Percentiles rank a stretch among this genome's conserved stretches.
These are phyloP conservation scores for Suillus hirtellus DNA, from an alignment of 768 basidiomycete species.

Conservation along the genomic window DNA sequence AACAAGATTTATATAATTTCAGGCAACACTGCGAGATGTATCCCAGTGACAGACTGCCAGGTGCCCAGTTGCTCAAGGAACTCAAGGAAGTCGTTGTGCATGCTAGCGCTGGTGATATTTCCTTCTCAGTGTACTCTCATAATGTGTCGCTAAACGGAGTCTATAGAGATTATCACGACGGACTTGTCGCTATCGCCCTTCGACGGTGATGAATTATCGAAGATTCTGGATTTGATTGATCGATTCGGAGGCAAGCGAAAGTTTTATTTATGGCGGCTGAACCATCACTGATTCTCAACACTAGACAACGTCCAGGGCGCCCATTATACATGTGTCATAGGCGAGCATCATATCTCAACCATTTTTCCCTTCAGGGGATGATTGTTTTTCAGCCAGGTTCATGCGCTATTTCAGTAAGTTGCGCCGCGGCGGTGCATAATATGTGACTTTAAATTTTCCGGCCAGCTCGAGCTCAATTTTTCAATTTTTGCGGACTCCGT, in stretches of 20 bases:
- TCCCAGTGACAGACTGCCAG: not conserved
- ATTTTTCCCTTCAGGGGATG: not conserved
- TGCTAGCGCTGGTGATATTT: constrained; percentile 24
- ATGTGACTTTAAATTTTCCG: not conserved
- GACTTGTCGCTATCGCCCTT: constrained; percentile 12
- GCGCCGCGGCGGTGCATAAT: not conserved
- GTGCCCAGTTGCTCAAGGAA: not conserved
- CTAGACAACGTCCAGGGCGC: constrained; percentile 3
- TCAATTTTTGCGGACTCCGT: constrained; percentile 49
- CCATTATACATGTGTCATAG: constrained; percentile 9
- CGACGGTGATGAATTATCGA: constrained; percentile 9
- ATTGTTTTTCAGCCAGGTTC: constrained; percentile 36
- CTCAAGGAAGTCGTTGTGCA: constrained; percentile 8
- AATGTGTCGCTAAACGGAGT: constrained; percentile 19
- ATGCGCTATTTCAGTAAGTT: constrained; percentile 46
- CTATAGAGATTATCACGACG: constrained; percentile 13
- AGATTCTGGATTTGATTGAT: constrained; percentile 12
- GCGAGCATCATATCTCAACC: not conserved
- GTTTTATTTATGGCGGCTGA: not conserved
- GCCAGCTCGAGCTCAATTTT: constrained; percentile 35
- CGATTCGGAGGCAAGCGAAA: constrained; percentile 5
- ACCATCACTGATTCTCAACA: not conserved
- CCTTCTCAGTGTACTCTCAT: not conserved
- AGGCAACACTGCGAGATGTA: constrained; percentile 14
- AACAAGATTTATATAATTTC: not conserved